phyloP scores from a whole-genome alignment of 2,329 filamentous ascomycete genomes.

The Cercospora nicotianae region DNA sequence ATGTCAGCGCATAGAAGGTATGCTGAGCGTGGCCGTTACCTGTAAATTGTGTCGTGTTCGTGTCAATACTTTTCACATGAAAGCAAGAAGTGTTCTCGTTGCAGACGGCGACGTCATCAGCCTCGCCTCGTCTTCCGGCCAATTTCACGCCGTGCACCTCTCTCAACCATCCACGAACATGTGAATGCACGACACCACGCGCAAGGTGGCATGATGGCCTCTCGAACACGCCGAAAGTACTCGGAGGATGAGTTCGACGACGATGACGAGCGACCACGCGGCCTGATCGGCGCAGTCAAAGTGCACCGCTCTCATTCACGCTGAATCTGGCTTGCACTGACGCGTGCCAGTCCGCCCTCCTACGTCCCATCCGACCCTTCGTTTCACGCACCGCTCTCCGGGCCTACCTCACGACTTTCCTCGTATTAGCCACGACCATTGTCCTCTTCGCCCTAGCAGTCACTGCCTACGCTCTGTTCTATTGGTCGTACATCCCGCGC shows the following conservation, averaged over 20 bases:
- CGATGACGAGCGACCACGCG: slow-evolving; percentile 1
- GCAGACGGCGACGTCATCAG: not conserved
- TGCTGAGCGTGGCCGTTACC: not conserved
- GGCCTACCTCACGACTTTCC: slow-evolving; percentile 62
- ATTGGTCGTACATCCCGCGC: slow-evolving; percentile 66
- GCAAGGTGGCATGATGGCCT: slow-evolving; percentile 6
- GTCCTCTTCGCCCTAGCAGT: slow-evolving; percentile 59
- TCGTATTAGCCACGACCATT: slow-evolving; percentile 55
- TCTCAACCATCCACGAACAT: not conserved
- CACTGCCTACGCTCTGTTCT: slow-evolving; percentile 66
- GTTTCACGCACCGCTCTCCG: slow-evolving; percentile 63
- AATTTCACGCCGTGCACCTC: slow-evolving; percentile 2
- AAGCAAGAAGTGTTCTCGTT: not conserved
- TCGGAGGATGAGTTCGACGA: slow-evolving; percentile 14
- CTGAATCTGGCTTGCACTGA: not conserved
- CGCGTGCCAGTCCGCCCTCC: slow-evolving; percentile 39
- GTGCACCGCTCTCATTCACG: not conserved
- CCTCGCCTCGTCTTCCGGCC: not conserved
- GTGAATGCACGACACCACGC: not conserved
- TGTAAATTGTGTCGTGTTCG: not conserved
- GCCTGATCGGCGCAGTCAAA: slow-evolving; percentile 12
- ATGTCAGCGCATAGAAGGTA: not conserved
- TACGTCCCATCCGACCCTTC: slow-evolving; percentile 55
- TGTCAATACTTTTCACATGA: not conserved
- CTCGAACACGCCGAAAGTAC: slow-evolving; percentile 8